A percentile compares a stretch with the other conserved stretches of the same genome.
These are phyloP conservation scores for Dacryopinax spathularia DNA, from an alignment of 768 basidiomycete genomes.

Conservation along the genomic window DNA sequence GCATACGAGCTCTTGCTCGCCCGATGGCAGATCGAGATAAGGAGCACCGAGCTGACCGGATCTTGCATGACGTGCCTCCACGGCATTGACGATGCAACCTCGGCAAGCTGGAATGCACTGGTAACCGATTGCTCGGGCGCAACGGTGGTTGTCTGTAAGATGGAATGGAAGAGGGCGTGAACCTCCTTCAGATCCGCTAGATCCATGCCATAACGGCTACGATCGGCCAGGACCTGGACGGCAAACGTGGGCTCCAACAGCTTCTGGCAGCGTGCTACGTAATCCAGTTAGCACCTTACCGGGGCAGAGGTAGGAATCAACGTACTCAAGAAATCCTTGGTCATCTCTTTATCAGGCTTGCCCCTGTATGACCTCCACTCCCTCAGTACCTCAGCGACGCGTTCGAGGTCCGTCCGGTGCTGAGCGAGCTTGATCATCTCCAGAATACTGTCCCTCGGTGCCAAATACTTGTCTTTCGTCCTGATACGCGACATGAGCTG, in stretches of 20 bases:
- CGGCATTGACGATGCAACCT: background rate
- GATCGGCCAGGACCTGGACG: background rate
- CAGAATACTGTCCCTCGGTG: background rate
- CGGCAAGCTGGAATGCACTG: background rate
- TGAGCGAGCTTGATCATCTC: background rate
- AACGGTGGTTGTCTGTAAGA: background rate
- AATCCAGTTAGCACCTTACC: background rate
- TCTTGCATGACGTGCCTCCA: background rate
- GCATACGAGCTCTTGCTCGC: background rate
- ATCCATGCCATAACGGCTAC: background rate
- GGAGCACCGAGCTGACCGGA: background rate
- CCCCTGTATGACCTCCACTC: background rate
- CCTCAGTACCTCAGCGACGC: background rate
- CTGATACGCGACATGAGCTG: background rate
- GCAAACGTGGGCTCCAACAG: background rate
- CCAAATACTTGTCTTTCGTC: background rate
- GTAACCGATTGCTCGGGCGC: background rate
- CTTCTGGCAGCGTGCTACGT: background rate
- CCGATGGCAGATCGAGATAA: background rate
- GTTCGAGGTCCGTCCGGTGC: background rate
- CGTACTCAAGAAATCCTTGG: background rate
- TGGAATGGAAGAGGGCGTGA: background rate
- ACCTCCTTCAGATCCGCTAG: background rate
- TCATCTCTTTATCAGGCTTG: background rate
- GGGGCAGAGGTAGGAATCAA: background rate